Evolutionary conservation across 2,329 filamentous ascomycete genomes (phyloP).

Genomic region (Alternaria hordeiaustralica): DNA sequence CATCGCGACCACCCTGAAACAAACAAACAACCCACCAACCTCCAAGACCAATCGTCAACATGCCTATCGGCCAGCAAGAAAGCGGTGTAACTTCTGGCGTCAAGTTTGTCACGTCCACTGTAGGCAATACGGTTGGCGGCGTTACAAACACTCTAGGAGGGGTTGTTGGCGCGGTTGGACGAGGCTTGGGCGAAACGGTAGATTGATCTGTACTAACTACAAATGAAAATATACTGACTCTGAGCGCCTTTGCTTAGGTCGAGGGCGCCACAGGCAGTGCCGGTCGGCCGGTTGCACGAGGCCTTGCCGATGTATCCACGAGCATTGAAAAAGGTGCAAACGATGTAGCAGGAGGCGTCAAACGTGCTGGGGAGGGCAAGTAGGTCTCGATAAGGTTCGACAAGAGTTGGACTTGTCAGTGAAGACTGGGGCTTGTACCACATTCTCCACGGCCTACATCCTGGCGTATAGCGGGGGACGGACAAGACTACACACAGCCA

Average conservation of each 20-base stretch:
- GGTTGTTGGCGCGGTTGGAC: slow-evolving; percentile 56
- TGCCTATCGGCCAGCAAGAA: slow-evolving; percentile 48
- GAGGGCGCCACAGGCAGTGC: slow-evolving; percentile 55
- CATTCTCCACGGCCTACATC: neutral
- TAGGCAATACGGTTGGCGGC: slow-evolving; percentile 63
- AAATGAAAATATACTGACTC: slow-evolving; percentile 2
- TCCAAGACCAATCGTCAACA: slow-evolving; percentile 20
- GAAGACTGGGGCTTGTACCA: neutral
- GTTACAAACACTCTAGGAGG: slow-evolving; percentile 61
- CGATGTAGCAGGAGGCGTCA: slow-evolving; percentile 53
- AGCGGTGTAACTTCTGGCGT: slow-evolving; percentile 59
- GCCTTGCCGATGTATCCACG: slow-evolving; percentile 51
- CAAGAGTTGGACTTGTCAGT: neutral
- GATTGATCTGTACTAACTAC: neutral
- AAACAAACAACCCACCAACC: slow-evolving; percentile 2
- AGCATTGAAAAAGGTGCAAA: slow-evolving; percentile 55
- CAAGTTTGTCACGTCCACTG: slow-evolving; percentile 62
- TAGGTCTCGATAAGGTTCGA: slow-evolving; percentile 20
- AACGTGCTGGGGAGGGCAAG: slow-evolving; percentile 57
- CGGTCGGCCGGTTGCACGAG: slow-evolving; percentile 52
- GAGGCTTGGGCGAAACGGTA: slow-evolving; percentile 53
- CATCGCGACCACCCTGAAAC: neutral
- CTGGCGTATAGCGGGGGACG: neutral
- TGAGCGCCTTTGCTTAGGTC: slow-evolving; percentile 20
- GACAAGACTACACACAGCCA: neutral